Evolutionary conservation across 306 rosid species (phyloP).

Genomic region (Fragaria nilgerrensis): DNA sequence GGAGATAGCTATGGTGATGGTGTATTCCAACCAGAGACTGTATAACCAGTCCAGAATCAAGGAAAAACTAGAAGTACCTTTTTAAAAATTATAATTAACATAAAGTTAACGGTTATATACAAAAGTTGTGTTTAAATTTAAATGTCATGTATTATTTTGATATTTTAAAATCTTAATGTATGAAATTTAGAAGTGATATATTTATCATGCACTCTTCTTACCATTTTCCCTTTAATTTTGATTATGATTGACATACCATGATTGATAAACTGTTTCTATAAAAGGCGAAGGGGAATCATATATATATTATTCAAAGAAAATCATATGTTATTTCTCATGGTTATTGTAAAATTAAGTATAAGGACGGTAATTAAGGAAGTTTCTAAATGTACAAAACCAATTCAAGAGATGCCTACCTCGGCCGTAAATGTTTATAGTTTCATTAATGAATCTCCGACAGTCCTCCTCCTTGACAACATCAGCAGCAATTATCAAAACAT

Average conservation of each 20-base stretch:
- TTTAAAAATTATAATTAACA: no score
- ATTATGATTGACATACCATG: not conserved
- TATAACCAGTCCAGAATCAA: no score
- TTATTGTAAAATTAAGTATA: not conserved
- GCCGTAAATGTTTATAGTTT: constrained; percentile 48
- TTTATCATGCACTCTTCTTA: no score
- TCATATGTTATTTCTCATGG: not conserved
- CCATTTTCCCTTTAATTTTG: not conserved
- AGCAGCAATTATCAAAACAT: constrained; percentile 69
- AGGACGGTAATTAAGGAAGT: not conserved
- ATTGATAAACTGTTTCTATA: not conserved
- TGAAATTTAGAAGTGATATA: no score
- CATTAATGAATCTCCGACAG: constrained; percentile 62
- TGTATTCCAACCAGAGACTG: no score
- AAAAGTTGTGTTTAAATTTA: no score
- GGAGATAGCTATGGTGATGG: no score
- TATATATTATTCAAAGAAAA: not conserved
- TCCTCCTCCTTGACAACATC: constrained; percentile 95
- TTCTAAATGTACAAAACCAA: not conserved
- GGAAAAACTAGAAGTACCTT: no score
- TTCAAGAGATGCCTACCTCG: constrained; percentile 45
- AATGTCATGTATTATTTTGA: no score
- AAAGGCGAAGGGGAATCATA: no score
- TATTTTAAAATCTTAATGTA: no score
- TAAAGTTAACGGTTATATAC: no score